Percentiles rank a stretch among this genome's conserved stretches.
phyloP scores from a whole-genome alignment of 1,284 basidiomycete genomes.

The Coniferiporia sulphurascens region DNA sequence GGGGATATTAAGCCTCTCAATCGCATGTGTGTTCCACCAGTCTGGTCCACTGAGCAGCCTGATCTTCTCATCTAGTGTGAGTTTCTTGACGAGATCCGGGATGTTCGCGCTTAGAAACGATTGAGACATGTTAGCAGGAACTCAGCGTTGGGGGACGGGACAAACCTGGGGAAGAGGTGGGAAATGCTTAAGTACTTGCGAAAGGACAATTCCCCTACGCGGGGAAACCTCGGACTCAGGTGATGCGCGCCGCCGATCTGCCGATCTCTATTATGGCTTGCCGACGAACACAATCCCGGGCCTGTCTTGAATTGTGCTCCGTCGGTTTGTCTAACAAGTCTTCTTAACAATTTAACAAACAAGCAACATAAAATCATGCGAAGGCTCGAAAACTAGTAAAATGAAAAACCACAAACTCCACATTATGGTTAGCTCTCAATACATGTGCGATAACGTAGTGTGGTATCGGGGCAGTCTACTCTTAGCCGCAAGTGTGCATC shows the following conservation, averaged over 20 bases:
- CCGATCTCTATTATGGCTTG: neutral
- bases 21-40: constrained; percentile 65
- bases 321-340: too few species aligned
- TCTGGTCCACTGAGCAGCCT: constrained; percentile 57
- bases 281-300: too few species aligned
- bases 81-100: constrained; percentile 45
- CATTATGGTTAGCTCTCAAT: too few species aligned
- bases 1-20: constrained; percentile 56
- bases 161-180: neutral
- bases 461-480: too few species aligned
- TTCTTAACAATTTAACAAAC: too few species aligned
- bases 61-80: constrained; percentile 61
- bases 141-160: neutral
- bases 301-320: too few species aligned
- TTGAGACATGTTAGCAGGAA: constrained; percentile 1
- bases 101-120: constrained; percentile 50
- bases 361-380: too few species aligned
- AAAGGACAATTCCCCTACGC: neutral
- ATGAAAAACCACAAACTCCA: too few species aligned
- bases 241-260: neutral
- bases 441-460: too few species aligned
- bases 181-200: neutral
- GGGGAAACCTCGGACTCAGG: neutral
- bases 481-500: too few species aligned
- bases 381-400: too few species aligned